Evolutionary conservation across 768 basidiomycete genomes (phyloP).

Genomic region (Psilocybe azurescens): DNA sequence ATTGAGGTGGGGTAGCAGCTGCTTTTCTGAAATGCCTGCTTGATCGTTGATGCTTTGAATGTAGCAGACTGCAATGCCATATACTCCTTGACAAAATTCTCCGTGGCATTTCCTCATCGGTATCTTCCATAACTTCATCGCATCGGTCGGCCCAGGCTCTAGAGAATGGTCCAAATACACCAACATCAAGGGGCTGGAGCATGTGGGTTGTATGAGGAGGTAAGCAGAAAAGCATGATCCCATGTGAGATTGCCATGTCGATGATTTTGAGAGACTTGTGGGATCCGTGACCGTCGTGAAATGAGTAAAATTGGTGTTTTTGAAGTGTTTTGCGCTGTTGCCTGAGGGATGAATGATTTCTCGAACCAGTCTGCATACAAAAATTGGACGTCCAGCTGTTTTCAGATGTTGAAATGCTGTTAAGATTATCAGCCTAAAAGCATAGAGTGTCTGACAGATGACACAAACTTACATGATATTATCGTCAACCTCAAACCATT

Average conservation of each 20-base stretch:
- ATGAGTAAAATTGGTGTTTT: slow-evolving; percentile 44
- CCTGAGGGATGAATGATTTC: slow-evolving; percentile 41
- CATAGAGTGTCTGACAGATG: no score
- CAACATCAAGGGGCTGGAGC: slow-evolving; percentile 51
- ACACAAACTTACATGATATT: slow-evolving; percentile 20
- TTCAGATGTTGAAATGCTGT: slow-evolving; percentile 36
- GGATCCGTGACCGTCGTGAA: slow-evolving; percentile 49
- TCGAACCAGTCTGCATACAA: slow-evolving; percentile 44
- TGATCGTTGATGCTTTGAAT: slow-evolving; percentile 1
- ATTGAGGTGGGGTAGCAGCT: neutral
- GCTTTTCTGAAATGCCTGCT: neutral
- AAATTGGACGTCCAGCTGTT: slow-evolving; percentile 50
- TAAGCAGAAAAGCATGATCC: slow-evolving; percentile 38
- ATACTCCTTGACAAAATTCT: slow-evolving; percentile 35
- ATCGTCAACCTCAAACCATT: slow-evolving; percentile 30
- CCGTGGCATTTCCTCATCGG: slow-evolving; percentile 26
- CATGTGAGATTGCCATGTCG: slow-evolving; percentile 30
- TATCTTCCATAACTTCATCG: slow-evolving; percentile 22
- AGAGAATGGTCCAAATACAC: slow-evolving; percentile 42
- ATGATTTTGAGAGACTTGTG: slow-evolving; percentile 34
- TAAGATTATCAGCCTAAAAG: neutral
- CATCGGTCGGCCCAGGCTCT: slow-evolving; percentile 33
- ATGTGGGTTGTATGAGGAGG: slow-evolving; percentile 48
- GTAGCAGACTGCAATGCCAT: slow-evolving; percentile 21
- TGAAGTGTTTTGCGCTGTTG: slow-evolving; percentile 26